Evolutionary conservation across 495 filamentous ascomycete species (phyloP).

Genomic region (Annulohypoxylon stygium): DNA sequence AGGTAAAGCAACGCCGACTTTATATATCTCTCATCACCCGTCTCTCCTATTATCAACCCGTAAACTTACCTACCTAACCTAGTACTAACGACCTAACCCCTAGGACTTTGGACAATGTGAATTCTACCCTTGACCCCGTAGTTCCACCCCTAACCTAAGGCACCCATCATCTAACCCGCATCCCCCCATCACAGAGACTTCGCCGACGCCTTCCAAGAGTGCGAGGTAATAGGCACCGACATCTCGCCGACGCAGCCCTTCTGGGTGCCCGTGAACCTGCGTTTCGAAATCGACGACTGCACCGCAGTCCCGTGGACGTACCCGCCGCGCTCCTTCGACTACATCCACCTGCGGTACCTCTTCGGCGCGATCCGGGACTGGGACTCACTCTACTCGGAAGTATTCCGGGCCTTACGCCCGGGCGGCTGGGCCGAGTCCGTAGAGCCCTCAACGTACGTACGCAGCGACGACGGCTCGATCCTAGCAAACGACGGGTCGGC

Average conservation of each 20-base stretch:
- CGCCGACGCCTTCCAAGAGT: constrained; percentile 63
- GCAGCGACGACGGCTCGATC: constrained; percentile 49
- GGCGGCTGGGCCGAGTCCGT: constrained; percentile 50
- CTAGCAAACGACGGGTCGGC: constrained; percentile 35
- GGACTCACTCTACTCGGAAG: constrained; percentile 51
- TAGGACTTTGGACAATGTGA: constrained; percentile 61
- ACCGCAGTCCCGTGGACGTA: constrained; percentile 60
- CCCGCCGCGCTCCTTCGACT: constrained; percentile 62
- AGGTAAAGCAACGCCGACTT: constrained; percentile 42
- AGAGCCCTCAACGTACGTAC: constrained; percentile 39
- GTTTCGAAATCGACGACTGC: constrained; percentile 66
- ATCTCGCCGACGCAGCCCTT: constrained; percentile 68
- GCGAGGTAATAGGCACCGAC: constrained; percentile 75
- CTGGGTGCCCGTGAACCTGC: constrained; percentile 65
- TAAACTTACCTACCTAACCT: background rate
- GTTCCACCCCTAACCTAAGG: background rate
- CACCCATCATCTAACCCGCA: background rate
- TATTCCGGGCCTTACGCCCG: constrained; percentile 38
- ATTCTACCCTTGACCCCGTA: background rate
- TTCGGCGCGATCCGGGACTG: constrained; percentile 66
- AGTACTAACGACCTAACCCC: background rate
- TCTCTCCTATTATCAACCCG: background rate
- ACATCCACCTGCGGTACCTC: constrained; percentile 68
- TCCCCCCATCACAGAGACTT: constrained; percentile 48
- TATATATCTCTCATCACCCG: background rate